Evolutionary conservation across 805 yeast genomes (phyloP), one percentile per base, ranked within the genome.

Genomic region (Lachancea cidri): DNA sequence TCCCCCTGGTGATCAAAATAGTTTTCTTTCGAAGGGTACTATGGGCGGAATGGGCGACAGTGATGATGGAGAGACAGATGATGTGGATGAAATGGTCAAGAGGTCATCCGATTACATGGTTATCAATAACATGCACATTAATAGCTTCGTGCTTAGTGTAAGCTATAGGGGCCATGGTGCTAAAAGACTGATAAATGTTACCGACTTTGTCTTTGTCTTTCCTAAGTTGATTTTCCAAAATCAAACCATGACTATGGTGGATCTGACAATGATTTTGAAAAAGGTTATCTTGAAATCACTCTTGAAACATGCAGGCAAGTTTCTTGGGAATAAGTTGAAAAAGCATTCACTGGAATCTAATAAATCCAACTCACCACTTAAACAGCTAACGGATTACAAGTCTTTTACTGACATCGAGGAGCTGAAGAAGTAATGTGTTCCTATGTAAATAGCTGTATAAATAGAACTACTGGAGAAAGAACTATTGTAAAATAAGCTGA

Each of bases 81-180:
- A 43, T 13, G 43, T 41, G 44, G 52, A 38, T 18, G 73, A 76
- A 47, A 87, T 91, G 96, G 64, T 87, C 4, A 64, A 70, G 34
- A 67, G 97, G 36, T 86, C 97, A 0, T 75, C 85, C 19, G 77
- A 76, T 43, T 86, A 76, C 56, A 70, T 84, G 60, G 81, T 85
- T 50, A 76, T 89, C 45, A 76, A 78, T 17, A 65, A 74, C 13
- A 70, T 91, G 46, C 67, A 64, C 24, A 53, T 83, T 30, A 68
- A 71, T 27, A 59, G 71, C n/a, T 68, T 77, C 29, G 57, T 66
- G n/a, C 57, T 89, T 13, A 71, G 79, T 39, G 72, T 88, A 18
- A 83, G 95, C 37, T 86, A 86, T 63, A 77, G 79, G 58, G 95
- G 93, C 6, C 78, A 77, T 13, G 86, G 88, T 11, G 70, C 77